phyloP scores from a whole-genome alignment of 805 yeast genomes.

The Teunomyces pallodes region DNA sequence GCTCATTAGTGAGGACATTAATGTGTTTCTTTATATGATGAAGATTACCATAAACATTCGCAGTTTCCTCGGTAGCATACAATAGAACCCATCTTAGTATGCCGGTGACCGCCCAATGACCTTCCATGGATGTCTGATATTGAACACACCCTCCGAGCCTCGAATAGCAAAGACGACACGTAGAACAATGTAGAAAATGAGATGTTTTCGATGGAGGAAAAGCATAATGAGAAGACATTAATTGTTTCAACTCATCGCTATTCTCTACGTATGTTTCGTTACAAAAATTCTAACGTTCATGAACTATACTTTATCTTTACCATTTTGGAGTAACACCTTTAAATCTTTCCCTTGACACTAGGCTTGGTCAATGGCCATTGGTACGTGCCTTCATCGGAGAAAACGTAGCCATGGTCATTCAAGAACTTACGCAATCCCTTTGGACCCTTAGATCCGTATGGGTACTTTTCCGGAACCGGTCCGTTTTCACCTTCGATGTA shows the following conservation, averaged over 20 bases:
- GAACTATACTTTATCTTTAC: not conserved
- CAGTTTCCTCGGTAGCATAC: conserved; percentile 96
- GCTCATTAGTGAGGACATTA: conserved; percentile 7
- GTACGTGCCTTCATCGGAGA: conserved; percentile 61
- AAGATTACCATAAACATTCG: conserved; percentile 79
- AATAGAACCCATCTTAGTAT: conserved; percentile 78
- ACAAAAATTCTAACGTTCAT: too few species aligned
- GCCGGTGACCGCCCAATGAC: conserved; percentile 82
- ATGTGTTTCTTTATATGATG: conserved; percentile 52
- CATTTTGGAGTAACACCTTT: not conserved
- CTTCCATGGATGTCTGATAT: conserved; percentile 94
- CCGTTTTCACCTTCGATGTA: conserved; percentile 69
- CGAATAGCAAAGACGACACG: too few species aligned
- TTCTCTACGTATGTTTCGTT: too few species aligned
- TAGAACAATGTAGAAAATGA: not conserved
- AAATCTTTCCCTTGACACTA: conserved; percentile 27
- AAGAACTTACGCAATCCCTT: conserved; percentile 58
- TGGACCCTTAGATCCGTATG: conserved; percentile 94
- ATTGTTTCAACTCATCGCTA: too few species aligned
- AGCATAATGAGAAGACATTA: not conserved
- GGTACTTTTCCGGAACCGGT: conserved; percentile 66
- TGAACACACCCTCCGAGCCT: not conserved
- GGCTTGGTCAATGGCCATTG: conserved; percentile 88
- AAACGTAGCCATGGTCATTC: conserved; percentile 68
- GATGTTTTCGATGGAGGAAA: not conserved